Base-by-base conservation (phyloP, 208 protist species). In the Naegleria fowleri region DNA sequence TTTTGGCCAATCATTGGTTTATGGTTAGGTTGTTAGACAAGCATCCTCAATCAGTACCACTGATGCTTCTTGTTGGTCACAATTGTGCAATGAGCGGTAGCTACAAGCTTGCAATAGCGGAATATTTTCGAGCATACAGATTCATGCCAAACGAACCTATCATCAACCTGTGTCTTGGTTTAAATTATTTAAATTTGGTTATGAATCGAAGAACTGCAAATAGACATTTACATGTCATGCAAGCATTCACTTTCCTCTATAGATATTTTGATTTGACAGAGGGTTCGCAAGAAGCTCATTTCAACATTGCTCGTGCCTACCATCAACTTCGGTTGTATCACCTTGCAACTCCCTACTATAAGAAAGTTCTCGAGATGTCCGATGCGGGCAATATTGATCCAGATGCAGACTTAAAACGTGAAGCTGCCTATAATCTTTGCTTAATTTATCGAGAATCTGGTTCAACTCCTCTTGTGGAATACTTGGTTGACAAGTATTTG, bases 171-270 rank as follows among this genome's bases (percentile, higher is more conserved):
- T 90, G 88, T 58, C 13, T 90, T 52, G 88, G 76, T 16, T 16
- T 90, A 6, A 79, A 6, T 39, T 90, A 52, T 86, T 58, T 90
- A 11, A 79, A 59, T 58, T 39, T 90, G 33, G 19, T 79, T 0
- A 90, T 90, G 88, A 90, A 86, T 58, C 51, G 88, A 83, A 90
- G 79, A 58, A 33, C 29, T n/a, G 76, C 88, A 36, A 90, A 90
- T 58, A 48, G 88, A 83, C 43, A 90, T 58, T 36, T 39, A 39
- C 15, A 67, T 15, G 51, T 86, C 15, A 79, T 90, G 13, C 51
- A 79, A 52, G 88, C 25, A 22, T 90, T 90, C 51, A 58, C 88
- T 36, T 90, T 90, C 41, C 41, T 90, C 1, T 58, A 90, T 16
- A 59, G 33, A 5, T 90, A 90, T 58, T 83, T 39, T 52, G 51